phyloP scores from a whole-genome alignment of 352 stramenopile species.

The Blastocystis sp. region DNA sequence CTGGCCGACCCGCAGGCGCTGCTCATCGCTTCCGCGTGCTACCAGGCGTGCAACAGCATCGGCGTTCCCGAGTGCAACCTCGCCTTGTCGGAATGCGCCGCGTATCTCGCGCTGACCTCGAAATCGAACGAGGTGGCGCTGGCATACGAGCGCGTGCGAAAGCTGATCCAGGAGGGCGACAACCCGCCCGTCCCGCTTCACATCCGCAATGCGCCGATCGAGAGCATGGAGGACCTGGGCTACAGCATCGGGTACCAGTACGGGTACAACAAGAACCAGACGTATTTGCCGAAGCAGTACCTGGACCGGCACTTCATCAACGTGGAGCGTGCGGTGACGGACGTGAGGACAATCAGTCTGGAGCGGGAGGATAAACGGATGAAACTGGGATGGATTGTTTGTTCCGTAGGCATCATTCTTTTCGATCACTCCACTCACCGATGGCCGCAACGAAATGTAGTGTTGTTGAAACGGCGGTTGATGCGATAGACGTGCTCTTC shows the following conservation, averaged over 20 bases:
- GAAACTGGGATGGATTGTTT: conserved; percentile 13
- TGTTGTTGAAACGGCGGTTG: background rate
- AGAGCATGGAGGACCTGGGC: conserved; percentile 82
- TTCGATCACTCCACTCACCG: background rate
- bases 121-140: conserved; percentile 85
- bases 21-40: conserved; percentile 77
- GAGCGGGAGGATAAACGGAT: background rate
- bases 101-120: conserved; percentile 82
- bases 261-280: conserved; percentile 85
- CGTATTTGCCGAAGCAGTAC: conserved; percentile 80
- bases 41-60: conserved; percentile 77
- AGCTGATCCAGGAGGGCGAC: conserved; percentile 80
- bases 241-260: conserved; percentile 81
- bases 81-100: conserved; percentile 82
- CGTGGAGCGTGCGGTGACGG: conserved; percentile 44
- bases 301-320: conserved; percentile 56
- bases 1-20: conserved; percentile 81
- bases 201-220: conserved; percentile 83
- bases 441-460: background rate
- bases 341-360: conserved; percentile 49
- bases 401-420: background rate
- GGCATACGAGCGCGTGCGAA: conserved; percentile 83
- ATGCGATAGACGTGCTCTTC: conserved; percentile 2
- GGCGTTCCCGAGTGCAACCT: conserved; percentile 86
- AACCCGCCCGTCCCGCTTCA: conserved; percentile 83